These are phyloP conservation scores for Erodium texanum DNA, from an alignment of 441 rosid genomes.

Conservation along the genomic window DNA sequence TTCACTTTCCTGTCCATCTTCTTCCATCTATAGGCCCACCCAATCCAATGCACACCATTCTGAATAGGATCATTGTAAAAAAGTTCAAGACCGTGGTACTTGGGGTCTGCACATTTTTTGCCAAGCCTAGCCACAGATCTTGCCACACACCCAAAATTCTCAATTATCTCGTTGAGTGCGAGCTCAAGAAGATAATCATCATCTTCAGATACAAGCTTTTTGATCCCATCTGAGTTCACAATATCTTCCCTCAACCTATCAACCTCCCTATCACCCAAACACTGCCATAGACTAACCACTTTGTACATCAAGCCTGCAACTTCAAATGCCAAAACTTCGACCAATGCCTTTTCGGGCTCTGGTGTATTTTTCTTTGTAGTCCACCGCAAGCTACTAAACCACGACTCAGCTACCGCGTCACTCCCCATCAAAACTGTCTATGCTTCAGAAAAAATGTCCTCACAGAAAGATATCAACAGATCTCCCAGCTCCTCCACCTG, in stretches of 20 bases:
- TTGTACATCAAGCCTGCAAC: constrained; percentile 48
- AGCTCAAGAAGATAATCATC: constrained; percentile 47
- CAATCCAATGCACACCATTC: constrained; percentile 37
- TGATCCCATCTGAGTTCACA: constrained; percentile 33
- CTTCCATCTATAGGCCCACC: constrained; percentile 47
- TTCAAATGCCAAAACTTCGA: constrained; percentile 55
- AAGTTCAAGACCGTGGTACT: constrained; percentile 33
- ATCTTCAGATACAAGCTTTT: constrained; percentile 40
- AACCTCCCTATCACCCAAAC: constrained; percentile 37
- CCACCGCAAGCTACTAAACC: constrained; percentile 43
- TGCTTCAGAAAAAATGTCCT: constrained; percentile 7
- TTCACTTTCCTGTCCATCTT: constrained; percentile 67
- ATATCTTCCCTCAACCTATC: constrained; percentile 37
- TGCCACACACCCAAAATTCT: constrained; percentile 37
- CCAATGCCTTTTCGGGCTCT: constrained; percentile 30
- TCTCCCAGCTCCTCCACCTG: constrained; percentile 16
- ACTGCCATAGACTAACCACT: constrained; percentile 45
- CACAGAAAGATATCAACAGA: constrained; percentile 8
- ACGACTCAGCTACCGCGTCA: constrained; percentile 37
- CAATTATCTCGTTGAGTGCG: constrained; percentile 44
- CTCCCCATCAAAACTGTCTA: constrained; percentile 25
- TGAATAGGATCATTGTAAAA: constrained; percentile 39
- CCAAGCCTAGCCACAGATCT: constrained; percentile 43
- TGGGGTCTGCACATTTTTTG: constrained; percentile 39
- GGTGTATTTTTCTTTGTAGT: constrained; percentile 27